Evolutionary conservation across 192 early-diverging fungal species (phyloP).

Genomic region (Coemansia nantahalensis): DNA sequence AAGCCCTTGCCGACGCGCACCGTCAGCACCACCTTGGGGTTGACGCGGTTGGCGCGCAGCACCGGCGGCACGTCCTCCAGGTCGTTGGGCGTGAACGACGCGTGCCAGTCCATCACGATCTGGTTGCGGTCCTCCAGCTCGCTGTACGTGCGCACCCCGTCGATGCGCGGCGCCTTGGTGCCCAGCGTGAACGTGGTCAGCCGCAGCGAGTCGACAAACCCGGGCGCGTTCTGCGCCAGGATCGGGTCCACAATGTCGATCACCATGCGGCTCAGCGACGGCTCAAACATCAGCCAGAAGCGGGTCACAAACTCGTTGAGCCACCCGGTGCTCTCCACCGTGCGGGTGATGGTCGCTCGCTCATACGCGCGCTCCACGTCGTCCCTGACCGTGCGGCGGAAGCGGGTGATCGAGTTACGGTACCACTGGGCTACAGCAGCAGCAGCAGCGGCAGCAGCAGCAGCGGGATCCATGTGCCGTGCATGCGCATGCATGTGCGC

Average conservation of each 20-base stretch:
- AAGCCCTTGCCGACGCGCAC: constrained; percentile 86
- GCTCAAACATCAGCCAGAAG: constrained; percentile 93
- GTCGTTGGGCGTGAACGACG: constrained; percentile 83
- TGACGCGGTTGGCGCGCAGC: constrained; percentile 66
- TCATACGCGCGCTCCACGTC: constrained; percentile 67
- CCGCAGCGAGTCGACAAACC: constrained; percentile 75
- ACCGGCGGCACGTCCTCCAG: constrained; percentile 67
- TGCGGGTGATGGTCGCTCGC: constrained; percentile 45
- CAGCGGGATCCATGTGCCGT: no score
- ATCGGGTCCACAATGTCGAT: constrained; percentile 70
- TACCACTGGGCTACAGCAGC: constrained; percentile 63
- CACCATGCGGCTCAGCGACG: constrained; percentile 72
- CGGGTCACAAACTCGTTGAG: constrained; percentile 81
- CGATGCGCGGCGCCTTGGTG: constrained; percentile 71
- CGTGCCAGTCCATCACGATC: constrained; percentile 86
- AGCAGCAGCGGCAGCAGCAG: no score
- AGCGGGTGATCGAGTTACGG: constrained; percentile 66
- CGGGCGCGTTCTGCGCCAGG: constrained; percentile 70
- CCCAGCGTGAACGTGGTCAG: constrained; percentile 76
- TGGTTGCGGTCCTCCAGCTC: constrained; percentile 70
- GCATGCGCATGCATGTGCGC: constrained; percentile 58
- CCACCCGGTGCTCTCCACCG: constrained; percentile 79
- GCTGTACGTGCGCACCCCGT: constrained; percentile 68
- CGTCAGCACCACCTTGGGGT: constrained; percentile 84
- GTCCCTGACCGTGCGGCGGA: constrained; percentile 66